Percentiles rank a stretch among this genome's conserved stretches.
phyloP scores from a whole-genome alignment of 2,329 filamentous ascomycete species.

The Trichoderma semiorbis region DNA sequence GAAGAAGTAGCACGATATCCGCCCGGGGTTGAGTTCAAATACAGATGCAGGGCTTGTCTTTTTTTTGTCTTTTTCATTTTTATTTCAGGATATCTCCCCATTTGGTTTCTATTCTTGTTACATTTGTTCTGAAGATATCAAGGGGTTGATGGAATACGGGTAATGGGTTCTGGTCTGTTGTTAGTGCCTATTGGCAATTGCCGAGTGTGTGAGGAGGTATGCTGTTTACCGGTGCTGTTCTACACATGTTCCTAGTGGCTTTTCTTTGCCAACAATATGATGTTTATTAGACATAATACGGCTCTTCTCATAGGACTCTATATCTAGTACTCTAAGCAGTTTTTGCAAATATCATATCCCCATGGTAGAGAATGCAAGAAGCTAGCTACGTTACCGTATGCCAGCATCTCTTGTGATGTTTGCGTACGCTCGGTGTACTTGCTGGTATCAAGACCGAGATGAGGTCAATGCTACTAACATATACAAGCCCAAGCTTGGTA shows the following conservation, averaged over 20 bases:
- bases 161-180: constrained; percentile 2
- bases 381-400: neutral
- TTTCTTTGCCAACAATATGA: neutral
- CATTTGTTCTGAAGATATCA: neutral
- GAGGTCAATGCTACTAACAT: neutral
- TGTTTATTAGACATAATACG: neutral
- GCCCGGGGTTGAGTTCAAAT: constrained; percentile 11
- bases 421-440: neutral
- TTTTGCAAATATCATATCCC: neutral
- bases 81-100: neutral
- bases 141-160: neutral
- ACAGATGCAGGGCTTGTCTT: constrained; percentile 12
- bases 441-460: neutral
- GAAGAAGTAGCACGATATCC: constrained; percentile 14
- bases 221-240: neutral
- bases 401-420: too few relatives aligned
- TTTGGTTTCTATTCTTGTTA: neutral
- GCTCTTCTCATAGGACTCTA: neutral
- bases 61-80: neutral
- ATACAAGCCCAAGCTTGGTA: neutral
- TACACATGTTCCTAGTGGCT: neutral
- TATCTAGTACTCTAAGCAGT: neutral
- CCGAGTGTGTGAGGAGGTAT: neutral
- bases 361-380: neutral
- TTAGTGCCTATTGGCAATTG: neutral